Evolutionary conservation across 257 asterid species (phyloP).

Genomic region (Fraxinus anomala): DNA sequence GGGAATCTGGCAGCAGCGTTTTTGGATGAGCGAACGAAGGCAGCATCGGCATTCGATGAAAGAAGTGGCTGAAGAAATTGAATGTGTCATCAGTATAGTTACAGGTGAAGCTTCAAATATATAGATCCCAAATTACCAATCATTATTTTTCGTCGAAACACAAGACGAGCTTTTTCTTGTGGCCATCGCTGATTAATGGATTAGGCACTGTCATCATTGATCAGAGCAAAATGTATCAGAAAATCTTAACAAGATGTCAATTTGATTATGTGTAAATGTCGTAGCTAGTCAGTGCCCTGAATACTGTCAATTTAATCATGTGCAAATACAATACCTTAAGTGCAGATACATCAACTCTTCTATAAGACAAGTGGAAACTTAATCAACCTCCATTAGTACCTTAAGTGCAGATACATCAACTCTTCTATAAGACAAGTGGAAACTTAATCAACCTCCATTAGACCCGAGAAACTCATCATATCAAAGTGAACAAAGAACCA

Average conservation of each 20-base stretch:
- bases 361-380: neutral
- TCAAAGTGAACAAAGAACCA: neutral
- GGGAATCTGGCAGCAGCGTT: constrained; percentile 60
- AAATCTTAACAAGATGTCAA: neutral
- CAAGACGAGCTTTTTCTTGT: neutral
- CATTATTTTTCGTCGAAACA: neutral
- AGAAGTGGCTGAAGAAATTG: constrained; percentile 72
- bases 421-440: neutral
- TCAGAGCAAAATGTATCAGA: neutral
- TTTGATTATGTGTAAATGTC: no score
- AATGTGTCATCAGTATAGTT: constrained; percentile 50
- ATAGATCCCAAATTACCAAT: constrained; percentile 2
- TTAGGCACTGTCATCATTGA: neutral
- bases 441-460: neutral
- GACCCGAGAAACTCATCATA: constrained; percentile 3
- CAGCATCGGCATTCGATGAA: constrained; percentile 72
- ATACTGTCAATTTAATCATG: no score
- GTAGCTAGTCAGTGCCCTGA: no score
- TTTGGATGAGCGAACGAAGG: constrained; percentile 49
- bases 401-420: neutral
- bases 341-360: neutral
- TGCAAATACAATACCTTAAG: neutral
- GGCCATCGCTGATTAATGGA: neutral
- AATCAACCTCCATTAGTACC: neutral
- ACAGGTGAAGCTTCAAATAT: constrained; percentile 33